These are phyloP conservation scores for Lithospermum erythrorhizon DNA, from an alignment of 257 asterid species.

Conservation along the genomic window DNA sequence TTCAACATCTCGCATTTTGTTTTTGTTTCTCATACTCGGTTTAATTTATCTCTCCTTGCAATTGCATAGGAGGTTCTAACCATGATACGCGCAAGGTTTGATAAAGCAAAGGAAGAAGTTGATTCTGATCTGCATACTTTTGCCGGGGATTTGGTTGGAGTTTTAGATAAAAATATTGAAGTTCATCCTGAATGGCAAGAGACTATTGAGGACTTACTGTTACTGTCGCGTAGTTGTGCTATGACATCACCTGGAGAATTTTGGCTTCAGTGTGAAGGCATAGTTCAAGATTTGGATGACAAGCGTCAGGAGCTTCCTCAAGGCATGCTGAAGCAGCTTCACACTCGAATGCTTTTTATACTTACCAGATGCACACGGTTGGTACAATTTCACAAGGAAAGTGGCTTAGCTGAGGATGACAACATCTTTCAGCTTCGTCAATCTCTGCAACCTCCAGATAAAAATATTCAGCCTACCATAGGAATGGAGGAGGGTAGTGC, in stretches of 20 bases:
- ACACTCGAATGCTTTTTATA: constrained; percentile 95
- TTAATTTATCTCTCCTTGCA: constrained; percentile 14
- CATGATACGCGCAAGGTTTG: constrained; percentile 84
- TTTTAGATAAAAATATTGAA: constrained; percentile 85
- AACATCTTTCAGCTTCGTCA: constrained; percentile 61
- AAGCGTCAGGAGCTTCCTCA: constrained; percentile 93
- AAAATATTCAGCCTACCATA: constrained; percentile 30
- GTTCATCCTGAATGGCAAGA: constrained; percentile 95
- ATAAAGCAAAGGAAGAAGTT: constrained; percentile 99
- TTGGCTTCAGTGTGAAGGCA: constrained; percentile 99
- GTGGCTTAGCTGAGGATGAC: constrained; percentile 84
- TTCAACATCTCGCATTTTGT: constrained; percentile 9
- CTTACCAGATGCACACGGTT: constrained; percentile 96
- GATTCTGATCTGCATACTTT: constrained; percentile 90
- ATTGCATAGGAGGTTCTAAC: constrained; percentile 69
- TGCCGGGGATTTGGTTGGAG: constrained; percentile 90
- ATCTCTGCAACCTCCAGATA: constrained; percentile 73
- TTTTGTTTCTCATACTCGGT: constrained; percentile 13
- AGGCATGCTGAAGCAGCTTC: constrained; percentile 91
- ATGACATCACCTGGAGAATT: constrained; percentile 91
- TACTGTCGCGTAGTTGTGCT: constrained; percentile 89
- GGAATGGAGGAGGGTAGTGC: constrained; percentile 39
- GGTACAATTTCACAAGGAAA: constrained; percentile 95
- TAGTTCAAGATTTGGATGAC: constrained; percentile 95
- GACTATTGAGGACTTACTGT: constrained; percentile 87